Evolutionary conservation across 2,329 filamentous ascomycete species (phyloP).

Genomic region (Dichotomopilus funicola): DNA sequence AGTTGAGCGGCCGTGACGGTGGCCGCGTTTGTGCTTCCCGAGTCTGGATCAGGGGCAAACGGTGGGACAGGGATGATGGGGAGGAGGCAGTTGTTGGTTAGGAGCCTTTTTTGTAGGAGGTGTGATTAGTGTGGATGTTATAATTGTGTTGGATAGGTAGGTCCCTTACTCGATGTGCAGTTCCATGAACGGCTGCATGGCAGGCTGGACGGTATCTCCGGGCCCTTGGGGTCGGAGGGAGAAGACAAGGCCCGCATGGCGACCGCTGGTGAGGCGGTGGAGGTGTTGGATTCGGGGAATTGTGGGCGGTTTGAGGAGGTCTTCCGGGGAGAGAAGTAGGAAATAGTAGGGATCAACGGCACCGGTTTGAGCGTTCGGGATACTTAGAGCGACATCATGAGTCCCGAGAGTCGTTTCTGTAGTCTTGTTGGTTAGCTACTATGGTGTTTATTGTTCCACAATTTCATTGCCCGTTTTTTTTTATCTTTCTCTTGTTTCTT

Average conservation of each 20-base stretch:
- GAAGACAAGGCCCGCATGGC: conserved; percentile 39
- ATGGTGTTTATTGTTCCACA: too few relatives aligned
- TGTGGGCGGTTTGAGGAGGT: conserved; percentile 29
- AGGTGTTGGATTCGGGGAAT: conserved; percentile 36
- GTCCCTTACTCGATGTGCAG: conserved; percentile 39
- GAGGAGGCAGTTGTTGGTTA: conserved; percentile 27
- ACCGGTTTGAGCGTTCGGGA: conserved; percentile 18
- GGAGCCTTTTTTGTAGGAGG: conserved; percentile 25
- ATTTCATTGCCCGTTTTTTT: too few relatives aligned
- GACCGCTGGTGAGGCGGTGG: conserved; percentile 34
- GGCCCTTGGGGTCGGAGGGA: conserved; percentile 28
- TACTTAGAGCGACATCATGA: conserved; percentile 41
- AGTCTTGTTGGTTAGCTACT: neutral
- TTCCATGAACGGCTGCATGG: conserved; percentile 33
- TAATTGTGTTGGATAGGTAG: neutral
- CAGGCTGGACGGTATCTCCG: conserved; percentile 20
- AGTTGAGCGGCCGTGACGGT: conserved; percentile 20
- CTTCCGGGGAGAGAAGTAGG: conserved; percentile 35
- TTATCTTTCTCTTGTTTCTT: too few relatives aligned
- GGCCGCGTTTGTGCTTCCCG: conserved; percentile 17
- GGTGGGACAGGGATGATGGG: conserved; percentile 39
- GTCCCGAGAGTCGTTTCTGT: conserved; percentile 37
- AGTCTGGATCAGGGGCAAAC: neutral
- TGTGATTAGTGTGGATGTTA: neutral
- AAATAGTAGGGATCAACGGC: conserved; percentile 29